These are phyloP conservation scores for Acacia confusa DNA, from an alignment of 306 rosid species.

Conservation along the genomic window DNA sequence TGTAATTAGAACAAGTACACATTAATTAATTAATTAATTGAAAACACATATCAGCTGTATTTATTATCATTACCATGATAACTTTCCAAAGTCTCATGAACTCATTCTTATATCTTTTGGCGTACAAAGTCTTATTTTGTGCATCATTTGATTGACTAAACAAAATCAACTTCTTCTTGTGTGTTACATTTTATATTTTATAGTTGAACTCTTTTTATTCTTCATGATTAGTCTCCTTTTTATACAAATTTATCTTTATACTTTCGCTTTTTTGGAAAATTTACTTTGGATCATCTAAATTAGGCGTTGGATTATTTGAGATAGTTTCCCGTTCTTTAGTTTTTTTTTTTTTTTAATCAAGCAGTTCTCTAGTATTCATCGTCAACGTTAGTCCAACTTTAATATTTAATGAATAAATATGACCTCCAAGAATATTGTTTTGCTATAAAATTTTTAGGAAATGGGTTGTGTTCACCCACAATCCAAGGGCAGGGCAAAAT, in stretches of 20 bases:
- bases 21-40: neutral
- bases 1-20: neutral
- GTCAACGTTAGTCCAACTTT: too few species aligned
- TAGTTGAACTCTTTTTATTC: neutral
- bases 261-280: neutral
- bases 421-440: too few species aligned
- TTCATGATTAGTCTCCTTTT: neutral
- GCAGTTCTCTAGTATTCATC: too few species aligned
- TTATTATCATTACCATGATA: neutral
- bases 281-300: too few species aligned
- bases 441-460: too few species aligned
- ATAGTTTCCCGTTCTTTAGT: too few species aligned
- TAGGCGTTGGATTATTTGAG: too few species aligned
- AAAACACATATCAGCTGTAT: neutral
- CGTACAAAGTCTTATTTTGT: neutral
- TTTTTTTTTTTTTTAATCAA: too few species aligned
- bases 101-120: neutral
- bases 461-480: too few species aligned
- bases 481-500: too few species aligned
- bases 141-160: neutral
- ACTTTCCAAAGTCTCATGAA: neutral
- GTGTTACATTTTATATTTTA: neutral
- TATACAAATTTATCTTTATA: neutral
- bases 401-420: too few species aligned
- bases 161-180: neutral